Evolutionary conservation across 129 eudicot genomes (phyloP).

Genomic region (Escallonia herrerae): DNA sequence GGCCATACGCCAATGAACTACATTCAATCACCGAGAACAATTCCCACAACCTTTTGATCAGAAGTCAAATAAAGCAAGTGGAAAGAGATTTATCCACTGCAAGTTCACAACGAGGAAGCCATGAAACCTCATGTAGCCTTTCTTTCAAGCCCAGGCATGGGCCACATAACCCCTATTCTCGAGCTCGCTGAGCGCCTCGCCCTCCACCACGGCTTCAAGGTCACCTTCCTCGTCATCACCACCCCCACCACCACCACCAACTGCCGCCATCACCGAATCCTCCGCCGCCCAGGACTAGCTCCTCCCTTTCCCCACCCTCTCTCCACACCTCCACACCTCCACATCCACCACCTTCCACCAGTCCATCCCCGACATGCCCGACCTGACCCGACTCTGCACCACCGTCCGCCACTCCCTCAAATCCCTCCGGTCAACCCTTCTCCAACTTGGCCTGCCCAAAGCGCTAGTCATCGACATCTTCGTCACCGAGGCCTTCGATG

Average conservation of each 20-base stretch:
- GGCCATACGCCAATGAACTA: too few species aligned
- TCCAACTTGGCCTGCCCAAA: constrained; percentile 4
- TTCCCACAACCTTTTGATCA: too few species aligned
- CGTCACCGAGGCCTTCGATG: constrained; percentile 26
- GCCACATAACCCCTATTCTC: constrained; percentile 45
- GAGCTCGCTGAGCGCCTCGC: constrained; percentile 36
- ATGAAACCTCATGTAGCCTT: constrained; percentile 39
- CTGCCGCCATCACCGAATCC: too few species aligned
- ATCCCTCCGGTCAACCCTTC: constrained; percentile 18
- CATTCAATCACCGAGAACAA: too few species aligned
- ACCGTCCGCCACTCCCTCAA: constrained; percentile 30
- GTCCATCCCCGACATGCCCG: constrained; percentile 9
- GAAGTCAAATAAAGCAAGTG: too few species aligned
- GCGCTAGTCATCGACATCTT: constrained; percentile 43
- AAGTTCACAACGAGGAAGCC: neutral
- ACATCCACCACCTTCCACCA: constrained; percentile 34
- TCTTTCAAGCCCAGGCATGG: constrained; percentile 59
- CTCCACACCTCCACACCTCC: constrained; percentile 25
- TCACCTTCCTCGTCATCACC: constrained; percentile 40
- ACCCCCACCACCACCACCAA: too few species aligned
- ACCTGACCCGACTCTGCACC: constrained; percentile 10
- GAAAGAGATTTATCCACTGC: too few species aligned
- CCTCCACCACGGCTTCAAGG: constrained; percentile 22
- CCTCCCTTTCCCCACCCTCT: constrained; percentile 16
- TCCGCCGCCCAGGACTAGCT: constrained; percentile 21